Conservation (phyloP, 2,329 filamentous ascomycete species). For the Colletotrichum liaoningense region DNA sequence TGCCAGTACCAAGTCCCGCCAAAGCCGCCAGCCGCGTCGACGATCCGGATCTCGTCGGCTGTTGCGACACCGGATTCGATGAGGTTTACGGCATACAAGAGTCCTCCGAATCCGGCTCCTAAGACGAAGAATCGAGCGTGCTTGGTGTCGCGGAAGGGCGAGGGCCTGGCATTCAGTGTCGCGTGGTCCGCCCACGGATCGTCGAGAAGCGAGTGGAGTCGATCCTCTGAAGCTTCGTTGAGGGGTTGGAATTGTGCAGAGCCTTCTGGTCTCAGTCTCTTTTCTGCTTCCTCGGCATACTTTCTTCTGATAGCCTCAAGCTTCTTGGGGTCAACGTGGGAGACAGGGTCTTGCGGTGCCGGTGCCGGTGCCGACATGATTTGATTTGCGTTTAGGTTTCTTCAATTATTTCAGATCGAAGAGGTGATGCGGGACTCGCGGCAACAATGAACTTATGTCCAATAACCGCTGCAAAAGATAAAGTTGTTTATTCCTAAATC, state of each 20-base stretch:
- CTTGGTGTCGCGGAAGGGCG: conserved; percentile 41
- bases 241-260: conserved; percentile 46
- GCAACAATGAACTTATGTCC: too few relatives aligned
- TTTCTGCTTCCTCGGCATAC: conserved; percentile 48
- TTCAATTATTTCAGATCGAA: too few relatives aligned
- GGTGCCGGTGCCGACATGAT: background rate
- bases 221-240: conserved; percentile 22
- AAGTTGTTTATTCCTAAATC: fast-evolving
- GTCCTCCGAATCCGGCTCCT: conserved; percentile 48
- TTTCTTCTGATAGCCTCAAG: background rate
- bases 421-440: too few relatives aligned
- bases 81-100: conserved; percentile 43
- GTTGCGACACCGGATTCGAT: conserved; percentile 38
- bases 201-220: conserved; percentile 36
- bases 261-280: conserved; percentile 46
- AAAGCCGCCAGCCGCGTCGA: conserved; percentile 55
- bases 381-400: too few relatives aligned
- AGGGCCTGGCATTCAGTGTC: conserved; percentile 39
- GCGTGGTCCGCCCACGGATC: conserved; percentile 50
- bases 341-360: background rate
- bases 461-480: background rate
- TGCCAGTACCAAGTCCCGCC: conserved; percentile 66
- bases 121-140: conserved; percentile 45
- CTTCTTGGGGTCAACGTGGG: conserved; percentile 29
- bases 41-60: conserved; percentile 49